Evolutionary conservation across 2,329 filamentous ascomycete genomes (phyloP).

Genomic region (Periconia sp.): DNA sequence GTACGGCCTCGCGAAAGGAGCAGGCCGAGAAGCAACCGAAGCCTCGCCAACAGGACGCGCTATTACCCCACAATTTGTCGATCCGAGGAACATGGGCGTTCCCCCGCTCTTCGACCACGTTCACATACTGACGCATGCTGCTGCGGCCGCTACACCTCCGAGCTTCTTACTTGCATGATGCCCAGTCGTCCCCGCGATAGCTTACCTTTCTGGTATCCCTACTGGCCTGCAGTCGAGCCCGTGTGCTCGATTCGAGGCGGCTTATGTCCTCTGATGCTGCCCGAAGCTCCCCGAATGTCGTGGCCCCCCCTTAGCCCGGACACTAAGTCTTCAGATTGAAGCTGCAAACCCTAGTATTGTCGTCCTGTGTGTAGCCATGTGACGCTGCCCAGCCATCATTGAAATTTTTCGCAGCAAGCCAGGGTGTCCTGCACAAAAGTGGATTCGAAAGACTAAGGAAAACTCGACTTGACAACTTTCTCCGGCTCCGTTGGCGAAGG

Average conservation of each 20-base stretch:
- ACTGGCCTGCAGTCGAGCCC: constrained; percentile 25
- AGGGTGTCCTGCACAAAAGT: constrained; percentile 12
- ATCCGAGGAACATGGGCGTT: constrained; percentile 29
- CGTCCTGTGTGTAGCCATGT: constrained; percentile 18
- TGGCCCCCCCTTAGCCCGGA: too few relatives aligned
- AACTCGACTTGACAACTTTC: background rate
- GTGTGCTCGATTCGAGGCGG: constrained; percentile 35
- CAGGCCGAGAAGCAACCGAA: constrained; percentile 29
- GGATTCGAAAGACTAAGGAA: constrained; percentile 9
- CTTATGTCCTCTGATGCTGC: constrained; percentile 14
- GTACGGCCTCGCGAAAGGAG: constrained; percentile 34
- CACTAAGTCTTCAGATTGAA: background rate
- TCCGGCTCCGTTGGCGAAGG: constrained; percentile 1
- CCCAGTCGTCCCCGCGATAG: constrained; percentile 31
- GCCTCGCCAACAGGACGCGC: constrained; percentile 26
- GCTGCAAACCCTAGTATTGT: constrained; percentile 1
- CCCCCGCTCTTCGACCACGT: constrained; percentile 45
- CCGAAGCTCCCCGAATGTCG: too few relatives aligned
- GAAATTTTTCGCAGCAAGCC: background rate
- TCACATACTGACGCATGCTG: constrained; percentile 31
- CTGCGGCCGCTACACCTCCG: constrained; percentile 18
- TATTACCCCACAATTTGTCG: constrained; percentile 48
- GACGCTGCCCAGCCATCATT: constrained; percentile 8
- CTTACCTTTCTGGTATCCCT: constrained; percentile 15
- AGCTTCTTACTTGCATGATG: constrained; percentile 43